Evolutionary conservation across 352 stramenopile genomes (phyloP).

Genomic region (Pythium aristosporum): DNA sequence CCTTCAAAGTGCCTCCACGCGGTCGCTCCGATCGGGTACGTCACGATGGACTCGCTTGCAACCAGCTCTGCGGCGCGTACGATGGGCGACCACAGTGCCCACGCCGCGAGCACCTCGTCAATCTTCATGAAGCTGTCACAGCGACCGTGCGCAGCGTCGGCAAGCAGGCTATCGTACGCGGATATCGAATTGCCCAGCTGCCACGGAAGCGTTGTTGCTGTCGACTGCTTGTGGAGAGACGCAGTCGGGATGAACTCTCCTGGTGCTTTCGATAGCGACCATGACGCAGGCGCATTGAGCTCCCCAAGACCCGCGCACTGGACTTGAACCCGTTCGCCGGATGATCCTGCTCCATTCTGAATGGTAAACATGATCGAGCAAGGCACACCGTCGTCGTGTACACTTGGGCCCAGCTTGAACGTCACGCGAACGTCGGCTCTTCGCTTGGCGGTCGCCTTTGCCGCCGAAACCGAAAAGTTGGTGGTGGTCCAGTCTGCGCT

Average conservation of each 20-base stretch:
- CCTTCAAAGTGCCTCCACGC: conserved; percentile 12
- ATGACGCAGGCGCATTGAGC: conserved; percentile 1
- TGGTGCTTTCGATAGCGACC: neutral
- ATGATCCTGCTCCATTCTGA: conserved; percentile 10
- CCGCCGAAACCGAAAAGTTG: conserved; percentile 42
- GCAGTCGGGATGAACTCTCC: neutral
- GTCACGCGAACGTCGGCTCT: conserved; percentile 11
- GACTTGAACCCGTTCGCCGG: conserved; percentile 11
- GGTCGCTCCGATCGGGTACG: conserved; percentile 16
- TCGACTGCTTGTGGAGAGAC: neutral
- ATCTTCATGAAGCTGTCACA: conserved; percentile 34
- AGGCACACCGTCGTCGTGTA: conserved; percentile 5
- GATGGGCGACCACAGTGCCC: conserved; percentile 62
- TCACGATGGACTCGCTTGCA: conserved; percentile 7
- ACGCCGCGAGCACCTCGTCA: conserved; percentile 60
- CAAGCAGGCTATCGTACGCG: conserved; percentile 22
- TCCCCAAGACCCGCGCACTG: conserved; percentile 8
- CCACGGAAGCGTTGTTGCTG: neutral
- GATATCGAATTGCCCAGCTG: conserved; percentile 14
- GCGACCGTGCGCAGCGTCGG: conserved; percentile 10
- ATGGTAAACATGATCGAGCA: conserved; percentile 21
- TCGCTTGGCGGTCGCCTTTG: conserved; percentile 19
- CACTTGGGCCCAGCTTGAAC: neutral
- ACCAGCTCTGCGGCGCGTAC: conserved; percentile 17
- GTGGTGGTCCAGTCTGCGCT: conserved; percentile 32